Percentiles rank a stretch among this genome's conserved stretches.
These are phyloP conservation scores for Colletotrichum neosansevieriae DNA, from an alignment of 2,329 filamentous ascomycete species.

Conservation along the genomic window DNA sequence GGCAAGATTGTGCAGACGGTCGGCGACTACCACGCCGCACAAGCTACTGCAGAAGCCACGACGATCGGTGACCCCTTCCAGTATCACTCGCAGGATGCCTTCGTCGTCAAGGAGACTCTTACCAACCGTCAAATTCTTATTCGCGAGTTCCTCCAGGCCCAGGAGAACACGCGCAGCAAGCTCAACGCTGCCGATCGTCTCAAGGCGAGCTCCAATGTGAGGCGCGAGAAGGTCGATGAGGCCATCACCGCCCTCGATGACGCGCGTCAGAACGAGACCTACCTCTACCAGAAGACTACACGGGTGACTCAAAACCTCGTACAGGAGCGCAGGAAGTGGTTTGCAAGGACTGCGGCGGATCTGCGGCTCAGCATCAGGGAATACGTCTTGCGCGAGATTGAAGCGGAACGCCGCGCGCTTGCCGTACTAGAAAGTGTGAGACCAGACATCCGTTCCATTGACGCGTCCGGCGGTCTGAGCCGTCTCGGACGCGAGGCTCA, in stretches of 20 bases:
- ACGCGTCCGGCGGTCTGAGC: slow-evolving; percentile 89
- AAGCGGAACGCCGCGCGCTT: slow-evolving; percentile 91
- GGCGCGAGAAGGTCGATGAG: slow-evolving; percentile 96
- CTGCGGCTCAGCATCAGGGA: slow-evolving; percentile 87
- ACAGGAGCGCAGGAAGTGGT: slow-evolving; percentile 91
- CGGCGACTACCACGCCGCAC: slow-evolving; percentile 94
- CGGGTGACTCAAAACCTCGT: slow-evolving; percentile 91
- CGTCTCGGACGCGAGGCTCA: slow-evolving; percentile 90
- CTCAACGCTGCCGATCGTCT: slow-evolving; percentile 88
- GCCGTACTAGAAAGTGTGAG: slow-evolving; percentile 94
- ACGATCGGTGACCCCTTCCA: slow-evolving; percentile 93
- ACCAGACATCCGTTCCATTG: slow-evolving; percentile 92
- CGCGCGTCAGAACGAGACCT: slow-evolving; percentile 83
- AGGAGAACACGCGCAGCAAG: slow-evolving; percentile 85
- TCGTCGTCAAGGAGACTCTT: slow-evolving; percentile 97
- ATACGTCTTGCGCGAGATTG: slow-evolving; percentile 94
- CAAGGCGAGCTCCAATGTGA: slow-evolving; percentile 87
- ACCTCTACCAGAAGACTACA: slow-evolving; percentile 86
- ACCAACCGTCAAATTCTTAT: slow-evolving; percentile 98
- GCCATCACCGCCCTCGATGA: slow-evolving; percentile 93
- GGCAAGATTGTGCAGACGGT: slow-evolving; percentile 93
- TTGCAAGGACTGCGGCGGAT: slow-evolving; percentile 86
- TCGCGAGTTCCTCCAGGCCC: slow-evolving; percentile 91
- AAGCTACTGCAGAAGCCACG: slow-evolving; percentile 95
- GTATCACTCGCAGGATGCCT: slow-evolving; percentile 94